phyloP scores from a whole-genome alignment of 2,329 filamentous ascomycete genomes.

The Epichloe gansuensis region DNA sequence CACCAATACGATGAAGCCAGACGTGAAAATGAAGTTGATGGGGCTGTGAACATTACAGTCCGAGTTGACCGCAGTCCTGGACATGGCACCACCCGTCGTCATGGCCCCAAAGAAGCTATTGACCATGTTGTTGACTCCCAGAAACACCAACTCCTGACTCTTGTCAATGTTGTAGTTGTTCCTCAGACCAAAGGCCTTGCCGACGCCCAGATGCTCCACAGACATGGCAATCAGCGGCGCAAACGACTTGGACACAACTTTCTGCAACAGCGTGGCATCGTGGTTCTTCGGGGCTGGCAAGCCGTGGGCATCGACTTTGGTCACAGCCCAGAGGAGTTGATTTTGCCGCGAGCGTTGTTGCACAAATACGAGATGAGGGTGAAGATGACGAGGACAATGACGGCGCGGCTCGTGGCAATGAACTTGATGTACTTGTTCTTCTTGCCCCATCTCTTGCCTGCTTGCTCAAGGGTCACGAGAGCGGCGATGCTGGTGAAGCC shows the following conservation, averaged over 20 bases:
- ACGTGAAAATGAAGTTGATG: conserved; percentile 46
- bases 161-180: conserved; percentile 53
- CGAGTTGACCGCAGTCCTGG: conserved; percentile 54
- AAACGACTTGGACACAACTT: conserved; percentile 41
- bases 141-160: conserved; percentile 53
- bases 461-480: conserved; percentile 42
- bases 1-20: conserved; percentile 47
- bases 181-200: conserved; percentile 47
- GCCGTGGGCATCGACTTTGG: conserved; percentile 43
- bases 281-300: conserved; percentile 39
- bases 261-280: conserved; percentile 33
- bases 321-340: conserved; percentile 39
- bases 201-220: conserved; percentile 53
- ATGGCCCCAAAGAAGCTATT: conserved; percentile 54
- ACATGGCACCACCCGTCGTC: conserved; percentile 55
- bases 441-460: conserved; percentile 46
- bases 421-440: conserved; percentile 46
- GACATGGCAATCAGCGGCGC: conserved; percentile 49
- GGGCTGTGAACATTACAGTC: conserved; percentile 51
- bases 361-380: conserved; percentile 51
- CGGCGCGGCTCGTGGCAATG: conserved; percentile 46
- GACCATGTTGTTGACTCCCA: conserved; percentile 49
- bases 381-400: conserved; percentile 47
- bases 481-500: conserved; percentile 46
- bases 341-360: conserved; percentile 39